phyloP scores from a whole-genome alignment of 768 basidiomycete species.

The Serendipita indica region DNA sequence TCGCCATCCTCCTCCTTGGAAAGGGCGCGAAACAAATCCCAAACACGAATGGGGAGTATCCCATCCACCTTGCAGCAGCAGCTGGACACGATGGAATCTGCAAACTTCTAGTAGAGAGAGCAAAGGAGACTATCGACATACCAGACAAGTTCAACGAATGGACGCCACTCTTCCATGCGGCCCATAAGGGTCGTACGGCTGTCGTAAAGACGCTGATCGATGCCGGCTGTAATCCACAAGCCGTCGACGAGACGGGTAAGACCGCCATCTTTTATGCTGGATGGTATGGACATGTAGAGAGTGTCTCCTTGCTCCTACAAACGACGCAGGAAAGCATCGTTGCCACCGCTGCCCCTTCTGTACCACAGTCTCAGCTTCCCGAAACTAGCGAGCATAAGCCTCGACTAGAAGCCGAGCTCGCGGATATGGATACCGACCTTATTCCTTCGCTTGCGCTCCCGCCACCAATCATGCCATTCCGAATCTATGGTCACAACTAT shows the following conservation, averaged over 20 bases:
- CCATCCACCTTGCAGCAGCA: constrained; percentile 87
- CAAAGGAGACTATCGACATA: constrained; percentile 62
- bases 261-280: constrained; percentile 86
- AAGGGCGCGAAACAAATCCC: constrained; percentile 65
- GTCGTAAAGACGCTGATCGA: constrained; percentile 69
- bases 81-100: constrained; percentile 85
- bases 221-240: constrained; percentile 62
- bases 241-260: constrained; percentile 71
- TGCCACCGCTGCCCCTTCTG: constrained; percentile 18
- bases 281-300: constrained; percentile 79
- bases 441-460: constrained; percentile 93
- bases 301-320: constrained; percentile 43
- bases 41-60: constrained; percentile 93
- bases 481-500: constrained; percentile 94
- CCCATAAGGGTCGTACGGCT: constrained; percentile 62
- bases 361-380: constrained; percentile 3
- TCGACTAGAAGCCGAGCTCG: constrained; percentile 20
- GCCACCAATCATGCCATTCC: constrained; percentile 95
- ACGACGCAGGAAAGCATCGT: constrained; percentile 12
- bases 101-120: constrained; percentile 44
- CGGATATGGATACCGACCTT: constrained; percentile 62
- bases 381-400: background rate
- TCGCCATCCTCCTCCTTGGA: constrained; percentile 61
- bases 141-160: constrained; percentile 97
- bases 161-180: constrained; percentile 94